Percentiles rank a stretch among this genome's conserved stretches.
Evolutionary conservation across 2,329 filamentous ascomycete genomes (phyloP).

Genomic region (Aureobasidium lini): DNA sequence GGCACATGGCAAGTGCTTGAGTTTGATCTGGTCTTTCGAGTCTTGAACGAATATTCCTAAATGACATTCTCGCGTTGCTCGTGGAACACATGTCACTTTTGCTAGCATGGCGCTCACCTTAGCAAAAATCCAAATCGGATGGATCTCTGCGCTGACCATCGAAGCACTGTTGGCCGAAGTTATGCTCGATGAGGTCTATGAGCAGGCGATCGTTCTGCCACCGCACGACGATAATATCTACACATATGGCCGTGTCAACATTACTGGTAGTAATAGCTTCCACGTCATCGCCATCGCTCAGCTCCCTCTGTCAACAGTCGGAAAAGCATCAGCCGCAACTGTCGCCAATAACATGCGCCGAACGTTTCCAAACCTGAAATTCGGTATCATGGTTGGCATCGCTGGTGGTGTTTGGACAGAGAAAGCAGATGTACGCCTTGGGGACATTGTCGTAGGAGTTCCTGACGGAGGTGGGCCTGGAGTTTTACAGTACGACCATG

Average conservation of each 20-base stretch:
- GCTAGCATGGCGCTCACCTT: background rate
- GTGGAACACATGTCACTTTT: no score
- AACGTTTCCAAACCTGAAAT: slow-evolving; percentile 13
- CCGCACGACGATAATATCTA: background rate
- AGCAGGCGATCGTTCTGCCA: background rate
- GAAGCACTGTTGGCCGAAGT: slow-evolving; percentile 8
- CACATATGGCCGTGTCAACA: background rate
- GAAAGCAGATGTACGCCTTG: slow-evolving; percentile 17
- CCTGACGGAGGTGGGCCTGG: slow-evolving; percentile 18
- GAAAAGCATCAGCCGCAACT: slow-evolving; percentile 15
- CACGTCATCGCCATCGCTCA: slow-evolving; percentile 18
- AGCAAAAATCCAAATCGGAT: slow-evolving; percentile 12
- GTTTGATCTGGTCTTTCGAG: no score
- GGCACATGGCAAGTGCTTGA: no score
- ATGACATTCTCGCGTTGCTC: no score
- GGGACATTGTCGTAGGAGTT: slow-evolving; percentile 21
- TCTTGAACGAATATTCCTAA: no score
- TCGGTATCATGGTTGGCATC: slow-evolving; percentile 19
- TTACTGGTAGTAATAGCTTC: background rate
- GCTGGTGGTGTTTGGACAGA: slow-evolving; percentile 17
- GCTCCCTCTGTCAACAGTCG: slow-evolving; percentile 15
- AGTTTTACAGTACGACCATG: slow-evolving; percentile 23
- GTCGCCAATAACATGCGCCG: slow-evolving; percentile 16
- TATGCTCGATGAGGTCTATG: slow-evolving; percentile 13
- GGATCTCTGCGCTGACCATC: slow-evolving; percentile 13